Evolutionary conservation across 1,139 yeast species (phyloP).

Genomic region (Saccharomyces pastorianus): DNA sequence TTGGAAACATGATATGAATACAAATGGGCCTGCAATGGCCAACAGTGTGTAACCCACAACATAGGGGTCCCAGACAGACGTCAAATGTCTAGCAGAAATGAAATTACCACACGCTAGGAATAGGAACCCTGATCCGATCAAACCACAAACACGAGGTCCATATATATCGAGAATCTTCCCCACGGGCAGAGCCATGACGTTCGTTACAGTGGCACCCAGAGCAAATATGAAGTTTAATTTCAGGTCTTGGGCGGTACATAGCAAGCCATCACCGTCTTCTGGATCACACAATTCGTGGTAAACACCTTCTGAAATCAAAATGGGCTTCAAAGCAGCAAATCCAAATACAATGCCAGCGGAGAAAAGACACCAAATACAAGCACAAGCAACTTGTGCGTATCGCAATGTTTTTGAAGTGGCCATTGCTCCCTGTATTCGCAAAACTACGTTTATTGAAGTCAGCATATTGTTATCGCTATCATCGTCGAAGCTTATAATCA

Average conservation of each 20-base stretch:
- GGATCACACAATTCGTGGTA: slow-evolving; percentile 51
- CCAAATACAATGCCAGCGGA: slow-evolving; percentile 95
- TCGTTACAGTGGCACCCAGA: slow-evolving; percentile 77
- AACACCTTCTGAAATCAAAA: slow-evolving; percentile 68
- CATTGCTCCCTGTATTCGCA: neutral
- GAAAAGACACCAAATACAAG: slow-evolving; percentile 76
- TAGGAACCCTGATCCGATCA: slow-evolving; percentile 59
- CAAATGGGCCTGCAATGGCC: slow-evolving; percentile 78
- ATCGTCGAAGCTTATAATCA: neutral
- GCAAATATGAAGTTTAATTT: slow-evolving; percentile 77
- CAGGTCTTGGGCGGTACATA: slow-evolving; percentile 71
- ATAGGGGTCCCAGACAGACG: slow-evolving; percentile 45
- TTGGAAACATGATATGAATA: slow-evolving; percentile 72
- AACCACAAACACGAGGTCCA: slow-evolving; percentile 76
- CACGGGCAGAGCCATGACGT: slow-evolving; percentile 70
- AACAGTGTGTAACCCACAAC: slow-evolving; percentile 53
- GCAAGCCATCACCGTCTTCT: slow-evolving; percentile 11
- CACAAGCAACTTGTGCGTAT: slow-evolving; percentile 48
- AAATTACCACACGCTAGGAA: slow-evolving; percentile 47
- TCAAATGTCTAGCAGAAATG: slow-evolving; percentile 13
- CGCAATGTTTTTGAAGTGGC: slow-evolving; percentile 1
- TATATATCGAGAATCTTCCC: slow-evolving; percentile 67
- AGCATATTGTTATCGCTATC: neutral
- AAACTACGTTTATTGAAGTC: neutral
- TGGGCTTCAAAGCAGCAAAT: slow-evolving; percentile 86